Conservation (phyloP, 1,284 basidiomycete genomes). For the Rhodotorula glutinis region DNA sequence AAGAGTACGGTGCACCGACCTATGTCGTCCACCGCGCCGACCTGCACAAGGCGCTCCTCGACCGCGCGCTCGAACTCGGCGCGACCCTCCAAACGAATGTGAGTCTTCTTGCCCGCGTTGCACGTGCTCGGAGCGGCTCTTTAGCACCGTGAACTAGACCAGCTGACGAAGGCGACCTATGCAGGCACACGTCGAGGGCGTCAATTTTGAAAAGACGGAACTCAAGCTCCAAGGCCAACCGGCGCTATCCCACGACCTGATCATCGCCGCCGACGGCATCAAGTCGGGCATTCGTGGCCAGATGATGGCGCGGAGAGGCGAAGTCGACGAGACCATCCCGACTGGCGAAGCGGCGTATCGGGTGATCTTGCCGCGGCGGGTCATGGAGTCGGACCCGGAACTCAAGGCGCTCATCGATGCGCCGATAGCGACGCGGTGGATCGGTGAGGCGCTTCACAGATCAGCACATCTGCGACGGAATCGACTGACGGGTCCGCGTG, state of each 20-base stretch:
- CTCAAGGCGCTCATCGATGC: conserved; percentile 47
- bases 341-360: conserved; percentile 51
- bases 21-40: conserved; percentile 47
- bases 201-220: conserved; percentile 35
- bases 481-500: no score
- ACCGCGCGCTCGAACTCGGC: conserved; percentile 42
- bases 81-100: conserved; percentile 42
- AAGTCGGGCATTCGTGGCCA: conserved; percentile 45
- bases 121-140: no score
- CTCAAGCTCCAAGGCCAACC: conserved; percentile 42
- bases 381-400: conserved; percentile 48
- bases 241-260: conserved; percentile 47
- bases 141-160: no score
- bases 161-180: background rate
- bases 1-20: conserved; percentile 30
- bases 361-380: conserved; percentile 45
- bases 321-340: conserved; percentile 45
- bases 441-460: conserved; percentile 43
- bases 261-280: conserved; percentile 50
- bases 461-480: conserved; percentile 45
- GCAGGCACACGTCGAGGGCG: conserved; percentile 41
- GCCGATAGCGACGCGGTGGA: conserved; percentile 48
- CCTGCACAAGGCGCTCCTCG: conserved; percentile 46
- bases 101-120: background rate
- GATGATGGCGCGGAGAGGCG: conserved; percentile 46